phyloP scores from a whole-genome alignment of 129 eudicot species.

The Chrysanthemum lavandulifolium region DNA sequence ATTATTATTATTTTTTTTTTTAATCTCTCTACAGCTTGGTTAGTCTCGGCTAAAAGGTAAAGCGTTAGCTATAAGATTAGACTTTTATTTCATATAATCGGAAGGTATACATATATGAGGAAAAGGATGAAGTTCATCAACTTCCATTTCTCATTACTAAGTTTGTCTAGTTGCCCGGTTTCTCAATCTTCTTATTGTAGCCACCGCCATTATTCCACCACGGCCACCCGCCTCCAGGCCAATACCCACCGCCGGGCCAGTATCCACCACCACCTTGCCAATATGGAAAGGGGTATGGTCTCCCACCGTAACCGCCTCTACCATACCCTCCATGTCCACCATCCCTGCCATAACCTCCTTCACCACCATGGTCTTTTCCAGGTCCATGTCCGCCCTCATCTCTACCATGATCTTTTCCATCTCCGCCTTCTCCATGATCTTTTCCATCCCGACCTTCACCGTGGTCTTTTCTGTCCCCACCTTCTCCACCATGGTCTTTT shows the following conservation, averaged over 20 bases:
- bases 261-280: conserved; percentile 2
- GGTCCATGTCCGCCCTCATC: not conserved
- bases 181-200: conserved; percentile 2
- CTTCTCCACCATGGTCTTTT: too few relatives aligned
- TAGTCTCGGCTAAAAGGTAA: too few relatives aligned
- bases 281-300: conserved; percentile 10
- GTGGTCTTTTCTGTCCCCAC: too few relatives aligned
- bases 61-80: too few relatives aligned
- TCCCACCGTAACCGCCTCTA: conserved; percentile 3
- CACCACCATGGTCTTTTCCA: not conserved
- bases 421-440: not conserved
- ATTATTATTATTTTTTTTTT: too few relatives aligned
- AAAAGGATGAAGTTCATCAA: too few relatives aligned
- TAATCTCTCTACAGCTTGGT: too few relatives aligned
- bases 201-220: conserved; percentile 3
- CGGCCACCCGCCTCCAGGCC: conserved; percentile 14
- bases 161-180: conserved; percentile 16
- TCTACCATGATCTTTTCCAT: not conserved
- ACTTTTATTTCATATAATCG: too few relatives aligned
- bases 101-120: too few relatives aligned
- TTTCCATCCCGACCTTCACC: too few relatives aligned
- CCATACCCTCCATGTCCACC: not conserved
- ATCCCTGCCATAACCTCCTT: not conserved
- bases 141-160: not conserved
- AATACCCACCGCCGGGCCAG: conserved; percentile 23